Evolutionary conservation across 2,329 filamentous ascomycete genomes (phyloP), one percentile per base, ranked within the genome.

Genomic region (Xylaria hypoxylon): DNA sequence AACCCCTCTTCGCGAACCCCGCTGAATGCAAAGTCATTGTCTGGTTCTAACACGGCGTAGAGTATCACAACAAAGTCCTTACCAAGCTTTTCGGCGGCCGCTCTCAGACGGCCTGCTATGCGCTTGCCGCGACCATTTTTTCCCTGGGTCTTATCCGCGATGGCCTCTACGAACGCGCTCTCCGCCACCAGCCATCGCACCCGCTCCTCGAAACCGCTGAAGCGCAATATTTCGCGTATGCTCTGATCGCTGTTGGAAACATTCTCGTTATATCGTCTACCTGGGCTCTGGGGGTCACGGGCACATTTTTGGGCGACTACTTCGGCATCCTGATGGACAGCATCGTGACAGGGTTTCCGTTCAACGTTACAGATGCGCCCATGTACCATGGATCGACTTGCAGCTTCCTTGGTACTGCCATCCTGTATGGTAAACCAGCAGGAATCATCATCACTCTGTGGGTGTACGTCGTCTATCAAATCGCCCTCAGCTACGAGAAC

Each of bases 301-400:
- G 96, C 69, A 99, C 96, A 42, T 99, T 97, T 79, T 85, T 99
- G 40, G 96, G 96, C 73, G 96, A 99, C 83, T 99, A 99, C 85
- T 99, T 98, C 78, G 96, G 96, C 73, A 97, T 98, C 79, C 85
- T 99, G 71, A 97, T 97, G 94, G 95, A 98, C 78, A 84, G 91
- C 72, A 95, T 95, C 75, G 94, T 99, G 59, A 97, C 94, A 13
- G 91, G 92, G 15, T 99, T 99, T 78, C 96, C 96, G 2, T 99
- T 99, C 86, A 98, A 92, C 80, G 86, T 98, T 68, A 94, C 91
- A 61, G 88, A 89, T 71, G 91, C 93, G 59, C 96, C 96, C 69
- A 99, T 99, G 96, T 99, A 99, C 84, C 92, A 94, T 83, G 96
- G 96, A 65, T 93, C 90, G 68, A 96, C 95, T 26, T 86, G 97